Conservation (phyloP, 225 moss, liverwort and hornwort genomes). For the Pseudoscleropodium purum region DNA sequence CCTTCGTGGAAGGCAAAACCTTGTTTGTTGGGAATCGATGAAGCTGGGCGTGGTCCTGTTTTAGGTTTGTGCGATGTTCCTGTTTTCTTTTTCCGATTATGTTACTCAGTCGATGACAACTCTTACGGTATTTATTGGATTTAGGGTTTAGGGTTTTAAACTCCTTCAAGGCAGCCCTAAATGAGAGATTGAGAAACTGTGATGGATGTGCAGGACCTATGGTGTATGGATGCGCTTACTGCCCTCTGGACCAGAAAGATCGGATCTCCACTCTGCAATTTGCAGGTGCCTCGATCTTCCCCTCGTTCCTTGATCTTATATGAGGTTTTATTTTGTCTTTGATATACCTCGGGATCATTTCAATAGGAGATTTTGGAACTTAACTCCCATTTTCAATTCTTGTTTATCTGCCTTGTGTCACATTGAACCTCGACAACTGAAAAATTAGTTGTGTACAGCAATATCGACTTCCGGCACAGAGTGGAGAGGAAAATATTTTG, state of each 20-base stretch:
- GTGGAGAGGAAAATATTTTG: background rate
- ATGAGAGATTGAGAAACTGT: background rate
- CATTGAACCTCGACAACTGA: background rate
- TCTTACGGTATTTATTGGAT: background rate
- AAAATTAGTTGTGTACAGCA: background rate
- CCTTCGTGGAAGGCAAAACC: constrained; percentile 46
- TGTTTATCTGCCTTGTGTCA: background rate
- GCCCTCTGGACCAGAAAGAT: constrained; percentile 55
- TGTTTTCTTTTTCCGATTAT: background rate
- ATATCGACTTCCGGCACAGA: background rate
- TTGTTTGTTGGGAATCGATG: constrained; percentile 71
- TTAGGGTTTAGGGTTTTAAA: background rate
- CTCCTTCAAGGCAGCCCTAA: background rate
- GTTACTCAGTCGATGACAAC: background rate
- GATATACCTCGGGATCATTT: background rate
- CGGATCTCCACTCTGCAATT: constrained; percentile 57
- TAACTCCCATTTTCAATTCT: background rate
- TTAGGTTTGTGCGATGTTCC: constrained; percentile 17
- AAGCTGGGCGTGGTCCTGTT: constrained; percentile 84
- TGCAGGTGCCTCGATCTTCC: constrained; percentile 36
- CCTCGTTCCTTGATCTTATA: background rate
- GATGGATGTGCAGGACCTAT: constrained; percentile 48
- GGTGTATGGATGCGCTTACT: constrained; percentile 77
- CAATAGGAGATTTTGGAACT: background rate
- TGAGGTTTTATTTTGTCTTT: background rate